Conservation (phyloP, 495 filamentous ascomycete genomes). For the Aspergillus mulundensis region DNA sequence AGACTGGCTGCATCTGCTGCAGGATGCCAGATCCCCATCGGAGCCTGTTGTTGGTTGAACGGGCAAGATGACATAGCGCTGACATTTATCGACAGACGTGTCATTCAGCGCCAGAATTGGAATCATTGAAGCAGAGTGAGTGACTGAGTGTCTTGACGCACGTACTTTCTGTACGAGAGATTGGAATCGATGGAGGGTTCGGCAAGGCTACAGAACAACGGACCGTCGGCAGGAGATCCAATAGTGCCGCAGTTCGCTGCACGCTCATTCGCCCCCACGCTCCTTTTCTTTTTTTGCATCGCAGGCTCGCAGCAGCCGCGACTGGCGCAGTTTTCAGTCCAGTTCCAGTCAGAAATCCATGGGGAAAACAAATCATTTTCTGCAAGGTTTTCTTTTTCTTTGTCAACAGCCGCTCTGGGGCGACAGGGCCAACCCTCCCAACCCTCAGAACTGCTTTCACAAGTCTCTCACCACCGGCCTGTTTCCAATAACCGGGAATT, state of each 20-base stretch:
- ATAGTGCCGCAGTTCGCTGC: constrained; percentile 9
- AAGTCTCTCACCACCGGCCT: neutral
- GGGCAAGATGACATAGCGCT: neutral
- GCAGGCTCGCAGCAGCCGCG: constrained; percentile 17
- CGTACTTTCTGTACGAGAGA: neutral
- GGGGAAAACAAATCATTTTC: neutral
- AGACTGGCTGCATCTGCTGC: constrained; percentile 18
- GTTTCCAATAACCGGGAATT: neutral
- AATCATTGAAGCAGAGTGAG: neutral
- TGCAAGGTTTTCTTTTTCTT: constrained; percentile 7
- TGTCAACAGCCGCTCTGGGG: neutral
- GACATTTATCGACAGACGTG: neutral
- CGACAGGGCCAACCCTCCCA: neutral
- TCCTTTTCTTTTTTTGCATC: constrained; percentile 4
- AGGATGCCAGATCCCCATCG: constrained; percentile 14
- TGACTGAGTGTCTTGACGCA: neutral
- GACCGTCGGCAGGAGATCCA: constrained; percentile 18
- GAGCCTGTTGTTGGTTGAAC: neutral
- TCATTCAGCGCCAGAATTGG: neutral
- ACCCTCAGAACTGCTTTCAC: neutral
- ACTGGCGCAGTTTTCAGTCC: constrained; percentile 16
- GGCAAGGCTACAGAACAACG: constrained; percentile 16
- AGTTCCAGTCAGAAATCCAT: neutral
- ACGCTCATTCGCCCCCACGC: constrained; percentile 4
- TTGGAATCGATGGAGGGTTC: constrained; percentile 1